Conservation (phyloP, 345 rosid species). For the Arabidopsis arenosa region DNA sequence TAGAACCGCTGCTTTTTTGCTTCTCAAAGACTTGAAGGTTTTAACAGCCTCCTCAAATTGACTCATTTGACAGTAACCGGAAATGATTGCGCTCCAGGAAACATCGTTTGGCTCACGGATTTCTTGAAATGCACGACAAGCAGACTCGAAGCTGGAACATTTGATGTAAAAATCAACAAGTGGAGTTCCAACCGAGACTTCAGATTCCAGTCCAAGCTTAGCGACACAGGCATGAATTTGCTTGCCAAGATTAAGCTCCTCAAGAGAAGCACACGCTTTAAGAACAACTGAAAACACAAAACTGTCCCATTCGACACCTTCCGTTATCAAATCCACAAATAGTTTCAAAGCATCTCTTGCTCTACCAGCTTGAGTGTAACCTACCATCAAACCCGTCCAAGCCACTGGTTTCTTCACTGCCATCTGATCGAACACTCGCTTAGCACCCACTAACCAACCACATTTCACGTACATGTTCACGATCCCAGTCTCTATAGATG, state of each 20-base stretch:
- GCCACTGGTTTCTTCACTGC: conserved; percentile 57
- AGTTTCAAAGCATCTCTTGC: conserved; percentile 53
- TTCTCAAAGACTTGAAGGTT: conserved; percentile 59
- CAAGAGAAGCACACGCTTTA: conserved; percentile 66
- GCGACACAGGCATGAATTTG: conserved; percentile 64
- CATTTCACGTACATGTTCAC: conserved; percentile 71
- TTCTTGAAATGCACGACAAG: conserved; percentile 55
- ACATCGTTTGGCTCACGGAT: conserved; percentile 72
- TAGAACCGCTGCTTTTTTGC: conserved; percentile 41
- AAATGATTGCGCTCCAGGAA: conserved; percentile 70
- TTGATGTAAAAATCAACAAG: conserved; percentile 71
- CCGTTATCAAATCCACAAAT: conserved; percentile 53
- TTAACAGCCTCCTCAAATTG: conserved; percentile 58
- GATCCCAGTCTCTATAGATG: conserved; percentile 52
- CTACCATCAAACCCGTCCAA: conserved; percentile 73
- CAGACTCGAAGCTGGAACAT: conserved; percentile 60
- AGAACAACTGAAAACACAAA: conserved; percentile 68
- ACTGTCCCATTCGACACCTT: conserved; percentile 65
- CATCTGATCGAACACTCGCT: conserved; percentile 58
- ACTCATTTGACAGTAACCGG: conserved; percentile 69
- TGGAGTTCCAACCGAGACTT: conserved; percentile 79
- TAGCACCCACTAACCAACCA: conserved; percentile 64
- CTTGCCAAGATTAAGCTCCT: conserved; percentile 59
- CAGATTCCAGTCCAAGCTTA: conserved; percentile 69
- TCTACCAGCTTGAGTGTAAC: conserved; percentile 59